Conservation (phyloP, 1,284 basidiomycete species). For the Malassezia psittaci region DNA sequence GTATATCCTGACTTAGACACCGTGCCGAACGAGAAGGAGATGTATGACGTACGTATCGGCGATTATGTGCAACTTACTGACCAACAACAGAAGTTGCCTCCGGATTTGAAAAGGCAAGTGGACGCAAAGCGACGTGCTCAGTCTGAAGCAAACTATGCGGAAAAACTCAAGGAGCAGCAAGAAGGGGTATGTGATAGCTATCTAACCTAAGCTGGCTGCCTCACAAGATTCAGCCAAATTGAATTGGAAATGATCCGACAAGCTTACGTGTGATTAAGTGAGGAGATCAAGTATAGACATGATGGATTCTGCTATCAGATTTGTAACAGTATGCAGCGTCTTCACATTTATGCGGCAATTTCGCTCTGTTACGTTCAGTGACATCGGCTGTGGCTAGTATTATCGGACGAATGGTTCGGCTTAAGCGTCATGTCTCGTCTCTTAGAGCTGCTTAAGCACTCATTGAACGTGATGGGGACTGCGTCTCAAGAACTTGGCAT, state of each 20-base stretch:
- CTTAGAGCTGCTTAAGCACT: too few species aligned
- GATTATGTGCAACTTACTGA: background rate
- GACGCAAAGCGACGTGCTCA: conserved; percentile 2
- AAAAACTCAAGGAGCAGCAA: background rate
- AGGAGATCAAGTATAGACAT: background rate
- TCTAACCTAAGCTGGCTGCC: conserved; percentile 8
- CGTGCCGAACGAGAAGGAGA: conserved; percentile 8
- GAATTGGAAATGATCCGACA: conserved; percentile 3
- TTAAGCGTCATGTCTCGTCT: too few species aligned
- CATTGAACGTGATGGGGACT: too few species aligned
- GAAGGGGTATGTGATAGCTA: background rate
- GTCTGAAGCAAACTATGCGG: background rate
- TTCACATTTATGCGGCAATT: background rate
- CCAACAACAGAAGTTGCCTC: conserved; percentile 9
- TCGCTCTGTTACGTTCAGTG: too few species aligned
- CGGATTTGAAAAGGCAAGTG: conserved; percentile 12
- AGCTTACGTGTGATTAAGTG: too few species aligned
- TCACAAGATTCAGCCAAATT: conserved; percentile 12
- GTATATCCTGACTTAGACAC: background rate
- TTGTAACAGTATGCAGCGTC: background rate
- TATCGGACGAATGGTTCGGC: too few species aligned
- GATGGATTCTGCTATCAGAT: too few species aligned
- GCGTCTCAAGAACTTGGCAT: too few species aligned
- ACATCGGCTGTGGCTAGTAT: too few species aligned
- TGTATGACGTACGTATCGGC: conserved; percentile 10